Percentiles rank a stretch among this genome's conserved stretches.
These are phyloP conservation scores for Astrothelium subdiscretum DNA, from an alignment of 495 filamentous ascomycete species.

Conservation along the genomic window DNA sequence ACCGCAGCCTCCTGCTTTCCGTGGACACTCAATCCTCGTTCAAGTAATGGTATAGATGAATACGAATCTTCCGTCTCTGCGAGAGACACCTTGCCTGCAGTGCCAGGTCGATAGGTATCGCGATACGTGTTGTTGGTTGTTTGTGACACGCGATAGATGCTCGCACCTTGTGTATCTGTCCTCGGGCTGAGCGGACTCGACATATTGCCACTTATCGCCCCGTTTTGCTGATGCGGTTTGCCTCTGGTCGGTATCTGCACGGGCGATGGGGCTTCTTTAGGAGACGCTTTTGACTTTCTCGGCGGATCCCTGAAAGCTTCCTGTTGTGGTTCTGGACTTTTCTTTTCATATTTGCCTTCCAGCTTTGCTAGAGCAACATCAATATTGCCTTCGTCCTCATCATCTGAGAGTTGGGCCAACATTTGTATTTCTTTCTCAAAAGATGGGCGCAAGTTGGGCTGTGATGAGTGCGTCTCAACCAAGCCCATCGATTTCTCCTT, in stretches of 20 bases:
- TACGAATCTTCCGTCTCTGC: conserved; percentile 51
- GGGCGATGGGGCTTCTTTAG: not conserved
- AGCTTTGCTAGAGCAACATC: conserved; percentile 86
- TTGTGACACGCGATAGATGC: conserved; percentile 21
- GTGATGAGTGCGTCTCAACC: conserved; percentile 62
- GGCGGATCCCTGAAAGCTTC: not conserved
- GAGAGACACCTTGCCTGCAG: conserved; percentile 1
- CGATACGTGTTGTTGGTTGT: not conserved
- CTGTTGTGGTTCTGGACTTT: not conserved
- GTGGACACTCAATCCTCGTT: conserved; percentile 53
- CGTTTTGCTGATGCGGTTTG: not conserved
- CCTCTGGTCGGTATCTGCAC: not conserved
- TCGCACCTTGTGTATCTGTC: conserved; percentile 23
- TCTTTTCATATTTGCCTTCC: conserved; percentile 70
- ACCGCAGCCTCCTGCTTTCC: not conserved
- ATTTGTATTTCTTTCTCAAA: conserved; percentile 85
- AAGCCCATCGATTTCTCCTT: conserved; percentile 39
- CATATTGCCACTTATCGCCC: not conserved
- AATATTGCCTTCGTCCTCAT: conserved; percentile 79
- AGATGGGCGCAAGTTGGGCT: conserved; percentile 67
- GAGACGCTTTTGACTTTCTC: not conserved
- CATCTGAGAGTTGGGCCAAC: conserved; percentile 81
- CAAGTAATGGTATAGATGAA: conserved; percentile 63
- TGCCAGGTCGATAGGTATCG: not conserved
- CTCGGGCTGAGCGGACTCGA: conserved; percentile 6